Evolutionary conservation across 768 basidiomycete species (phyloP).

Genomic region (Pisolithus albus): DNA sequence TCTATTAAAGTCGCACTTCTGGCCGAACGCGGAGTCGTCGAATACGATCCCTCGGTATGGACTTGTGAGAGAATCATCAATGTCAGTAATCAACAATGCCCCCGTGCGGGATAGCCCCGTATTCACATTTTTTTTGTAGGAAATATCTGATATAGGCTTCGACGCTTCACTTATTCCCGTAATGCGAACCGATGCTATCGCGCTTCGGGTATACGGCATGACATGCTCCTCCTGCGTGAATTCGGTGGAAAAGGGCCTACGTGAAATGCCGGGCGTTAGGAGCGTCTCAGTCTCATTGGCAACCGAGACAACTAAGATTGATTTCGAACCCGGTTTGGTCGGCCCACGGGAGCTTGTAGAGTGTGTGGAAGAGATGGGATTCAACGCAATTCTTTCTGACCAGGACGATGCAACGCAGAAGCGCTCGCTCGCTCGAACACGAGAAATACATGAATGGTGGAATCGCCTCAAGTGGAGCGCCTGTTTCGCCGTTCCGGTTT

Average conservation of each 20-base stretch:
- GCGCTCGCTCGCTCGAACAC: slow-evolving; percentile 77
- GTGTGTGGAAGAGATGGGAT: slow-evolving; percentile 81
- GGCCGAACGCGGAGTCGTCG: slow-evolving; percentile 86
- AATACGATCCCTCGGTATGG: slow-evolving; percentile 85
- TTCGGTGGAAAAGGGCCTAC: slow-evolving; percentile 66
- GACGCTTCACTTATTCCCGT: slow-evolving; percentile 75
- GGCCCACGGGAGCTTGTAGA: slow-evolving; percentile 87
- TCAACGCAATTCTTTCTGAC: slow-evolving; percentile 81
- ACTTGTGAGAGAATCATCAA: slow-evolving; percentile 67
- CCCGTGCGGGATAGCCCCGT: neutral
- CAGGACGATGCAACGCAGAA: slow-evolving; percentile 78
- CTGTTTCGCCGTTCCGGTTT: slow-evolving; percentile 86
- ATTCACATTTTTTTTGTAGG: slow-evolving; percentile 37
- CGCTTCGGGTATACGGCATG: slow-evolving; percentile 86
- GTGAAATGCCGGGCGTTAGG: slow-evolving; percentile 64
- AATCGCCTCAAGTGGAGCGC: slow-evolving; percentile 67
- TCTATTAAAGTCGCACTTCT: slow-evolving; percentile 94
- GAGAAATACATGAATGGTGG: slow-evolving; percentile 90
- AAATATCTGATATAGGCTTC: slow-evolving; percentile 91
- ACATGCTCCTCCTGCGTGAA: slow-evolving; percentile 78
- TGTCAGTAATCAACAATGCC: slow-evolving; percentile 32
- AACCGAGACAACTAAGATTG: slow-evolving; percentile 66
- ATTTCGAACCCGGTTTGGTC: slow-evolving; percentile 66
- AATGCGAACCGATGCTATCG: slow-evolving; percentile 57
- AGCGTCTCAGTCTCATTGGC: slow-evolving; percentile 68